These are phyloP conservation scores for Artemisia argyi DNA, from an alignment of 129 eudicot species.

Conservation along the genomic window DNA sequence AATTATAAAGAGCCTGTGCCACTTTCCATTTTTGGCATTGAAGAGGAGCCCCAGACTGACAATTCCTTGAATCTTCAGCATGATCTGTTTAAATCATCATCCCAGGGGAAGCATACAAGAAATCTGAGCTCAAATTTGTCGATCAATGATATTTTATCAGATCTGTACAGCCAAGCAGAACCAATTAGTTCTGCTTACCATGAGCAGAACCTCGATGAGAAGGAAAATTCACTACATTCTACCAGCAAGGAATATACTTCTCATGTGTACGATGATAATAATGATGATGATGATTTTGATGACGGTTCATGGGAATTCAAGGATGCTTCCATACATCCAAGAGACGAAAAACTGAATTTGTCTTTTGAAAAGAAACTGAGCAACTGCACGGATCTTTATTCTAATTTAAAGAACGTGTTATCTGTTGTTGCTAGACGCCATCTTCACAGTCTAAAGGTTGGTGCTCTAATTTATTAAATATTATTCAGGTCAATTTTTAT, in stretches of 20 bases:
- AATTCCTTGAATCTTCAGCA: conserved; percentile 37
- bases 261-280: conserved; percentile 18
- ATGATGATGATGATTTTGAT: conserved; percentile 37
- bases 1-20: conserved; percentile 54
- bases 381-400: conserved; percentile 48
- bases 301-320: conserved; percentile 71
- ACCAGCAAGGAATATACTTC: conserved; percentile 30
- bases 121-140: conserved; percentile 45
- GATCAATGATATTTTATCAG: conserved; percentile 63
- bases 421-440: conserved; percentile 47
- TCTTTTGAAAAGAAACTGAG: conserved; percentile 35
- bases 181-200: conserved; percentile 29
- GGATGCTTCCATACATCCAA: conserved; percentile 43
- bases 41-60: conserved; percentile 55
- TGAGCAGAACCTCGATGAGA: conserved; percentile 21
- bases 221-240: conserved; percentile 26
- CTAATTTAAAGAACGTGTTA: conserved; percentile 52
- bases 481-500: conserved; percentile 19
- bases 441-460: conserved; percentile 60
- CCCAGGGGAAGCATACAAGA: conserved; percentile 36
- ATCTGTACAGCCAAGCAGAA: conserved; percentile 72
- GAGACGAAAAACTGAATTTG: conserved; percentile 25
- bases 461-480: conserved; percentile 3
- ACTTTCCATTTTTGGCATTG: conserved; percentile 70
- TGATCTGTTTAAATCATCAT: conserved; percentile 38